Conservation (phyloP, 306 rosid species). For the Glycyrrhiza uralensis region DNA sequence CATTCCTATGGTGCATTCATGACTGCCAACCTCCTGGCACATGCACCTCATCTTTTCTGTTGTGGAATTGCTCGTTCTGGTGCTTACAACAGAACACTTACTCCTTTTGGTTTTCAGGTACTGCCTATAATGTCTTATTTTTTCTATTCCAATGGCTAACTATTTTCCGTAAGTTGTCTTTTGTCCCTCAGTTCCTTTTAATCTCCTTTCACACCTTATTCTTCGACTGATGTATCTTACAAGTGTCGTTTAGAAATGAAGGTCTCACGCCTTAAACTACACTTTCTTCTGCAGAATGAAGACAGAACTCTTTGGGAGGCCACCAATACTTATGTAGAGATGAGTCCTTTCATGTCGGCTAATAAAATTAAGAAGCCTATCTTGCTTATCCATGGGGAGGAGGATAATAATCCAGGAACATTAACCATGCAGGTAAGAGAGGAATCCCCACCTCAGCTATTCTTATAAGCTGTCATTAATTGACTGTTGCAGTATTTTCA, state of each 20-base stretch:
- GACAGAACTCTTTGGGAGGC: constrained; percentile 99
- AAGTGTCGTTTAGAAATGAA: constrained; percentile 7
- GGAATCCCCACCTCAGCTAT: background rate
- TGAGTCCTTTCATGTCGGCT: constrained; percentile 99
- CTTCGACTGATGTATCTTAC: constrained; percentile 4
- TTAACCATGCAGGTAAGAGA: constrained; percentile 89
- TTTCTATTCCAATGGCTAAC: background rate
- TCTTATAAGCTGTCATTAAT: background rate
- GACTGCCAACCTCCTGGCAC: constrained; percentile 98
- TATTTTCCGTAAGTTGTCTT: background rate
- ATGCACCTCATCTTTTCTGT: constrained; percentile 95
- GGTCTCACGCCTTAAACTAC: constrained; percentile 1
- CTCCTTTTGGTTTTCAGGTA: constrained; percentile 99
- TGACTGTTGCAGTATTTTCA: constrained; percentile 17
- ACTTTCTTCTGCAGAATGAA: constrained; percentile 62
- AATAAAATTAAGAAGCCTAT: constrained; percentile 94
- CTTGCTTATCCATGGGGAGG: constrained; percentile 96
- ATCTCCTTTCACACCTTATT: constrained; percentile 15
- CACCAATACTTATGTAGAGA: constrained; percentile 75
- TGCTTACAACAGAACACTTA: constrained; percentile 96
- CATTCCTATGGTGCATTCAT: constrained; percentile 99
- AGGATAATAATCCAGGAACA: constrained; percentile 93
- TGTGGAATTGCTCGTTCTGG: constrained; percentile 99
- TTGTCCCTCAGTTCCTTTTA: background rate
- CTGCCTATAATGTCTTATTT: background rate